Evolutionary conservation across 78 protist genomes (phyloP).

Genomic region (Blattamonas nauphoetae): DNA sequence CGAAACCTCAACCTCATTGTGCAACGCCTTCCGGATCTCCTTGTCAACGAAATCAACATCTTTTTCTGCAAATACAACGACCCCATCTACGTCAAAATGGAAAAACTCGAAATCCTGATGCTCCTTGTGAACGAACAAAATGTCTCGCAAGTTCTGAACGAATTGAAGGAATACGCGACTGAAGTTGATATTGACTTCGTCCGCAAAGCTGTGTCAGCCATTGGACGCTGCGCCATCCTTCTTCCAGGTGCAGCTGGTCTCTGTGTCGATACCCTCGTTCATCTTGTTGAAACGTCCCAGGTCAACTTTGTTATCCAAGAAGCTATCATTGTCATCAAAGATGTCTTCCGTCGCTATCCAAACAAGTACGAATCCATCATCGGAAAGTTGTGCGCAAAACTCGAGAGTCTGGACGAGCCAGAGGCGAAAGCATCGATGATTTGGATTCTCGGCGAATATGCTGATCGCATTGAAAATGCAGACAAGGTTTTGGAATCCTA

Average conservation of each 20-base stretch:
- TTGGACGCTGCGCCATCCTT: conserved; percentile 92
- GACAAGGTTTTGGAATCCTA: conserved; percentile 66
- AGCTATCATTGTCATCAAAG: conserved; percentile 93
- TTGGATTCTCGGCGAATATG: conserved; percentile 98
- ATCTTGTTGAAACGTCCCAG: conserved; percentile 76
- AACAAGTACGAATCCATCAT: conserved; percentile 88
- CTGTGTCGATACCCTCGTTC: conserved; percentile 80
- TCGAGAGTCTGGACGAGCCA: conserved; percentile 96
- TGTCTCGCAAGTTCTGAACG: conserved; percentile 76
- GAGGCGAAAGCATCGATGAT: conserved; percentile 96
- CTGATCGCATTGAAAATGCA: conserved; percentile 95
- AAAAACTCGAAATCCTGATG: conserved; percentile 92
- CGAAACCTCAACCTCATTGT: conserved; percentile 87
- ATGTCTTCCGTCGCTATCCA: conserved; percentile 92
- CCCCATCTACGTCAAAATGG: conserved; percentile 97
- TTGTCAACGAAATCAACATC: conserved; percentile 71
- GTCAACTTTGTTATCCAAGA: conserved; percentile 98
- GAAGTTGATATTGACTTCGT: conserved; percentile 96
- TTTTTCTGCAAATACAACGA: conserved; percentile 98
- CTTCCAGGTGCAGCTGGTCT: conserved; percentile 60
- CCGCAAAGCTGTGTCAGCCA: conserved; percentile 84
- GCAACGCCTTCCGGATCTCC: conserved; percentile 75
- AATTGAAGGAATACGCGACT: conserved; percentile 86
- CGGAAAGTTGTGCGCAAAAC: conserved; percentile 86
- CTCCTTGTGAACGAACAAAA: conserved; percentile 79